A percentile compares a stretch with the other conserved stretches of the same genome.
Evolutionary conservation across 2,329 filamentous ascomycete species (phyloP).

Genomic region (Colletotrichum neosansevieriae): DNA sequence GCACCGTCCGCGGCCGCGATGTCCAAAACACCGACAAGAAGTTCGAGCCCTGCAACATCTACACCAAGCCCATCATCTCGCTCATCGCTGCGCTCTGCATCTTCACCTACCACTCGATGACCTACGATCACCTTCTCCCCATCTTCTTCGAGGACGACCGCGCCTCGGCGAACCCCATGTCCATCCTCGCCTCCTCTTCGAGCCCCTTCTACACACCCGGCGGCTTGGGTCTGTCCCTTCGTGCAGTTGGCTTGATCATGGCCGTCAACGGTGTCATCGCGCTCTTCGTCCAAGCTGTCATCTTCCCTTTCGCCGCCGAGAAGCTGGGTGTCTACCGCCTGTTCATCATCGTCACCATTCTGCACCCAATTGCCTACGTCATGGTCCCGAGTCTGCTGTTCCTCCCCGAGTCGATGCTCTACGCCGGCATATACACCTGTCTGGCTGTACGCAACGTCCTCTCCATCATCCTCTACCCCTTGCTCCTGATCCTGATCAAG

Average conservation of each 20-base stretch:
- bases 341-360: constrained; percentile 67
- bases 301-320: constrained; percentile 71
- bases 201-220: constrained; percentile 69
- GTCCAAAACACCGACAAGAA: constrained; percentile 52
- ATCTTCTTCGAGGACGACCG: constrained; percentile 91
- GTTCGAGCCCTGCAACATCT: constrained; percentile 55
- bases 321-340: constrained; percentile 70
- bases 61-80: constrained; percentile 74
- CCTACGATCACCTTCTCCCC: constrained; percentile 89
- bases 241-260: constrained; percentile 72
- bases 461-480: constrained; percentile 73
- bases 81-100: constrained; percentile 87
- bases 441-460: constrained; percentile 70
- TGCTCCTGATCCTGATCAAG: constrained; percentile 76
- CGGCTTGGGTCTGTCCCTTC: constrained; percentile 72
- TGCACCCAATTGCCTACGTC: constrained; percentile 73
- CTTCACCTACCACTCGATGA: constrained; percentile 96
- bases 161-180: constrained; percentile 51
- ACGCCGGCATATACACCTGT: constrained; percentile 69
- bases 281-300: constrained; percentile 68
- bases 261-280: constrained; percentile 70
- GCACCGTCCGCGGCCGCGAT: constrained; percentile 68
- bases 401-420: constrained; percentile 64
- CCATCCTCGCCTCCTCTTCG: constrained; percentile 48
- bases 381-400: constrained; percentile 70